Base-by-base conservation (phyloP, 176 grass and related monocot genomes). In the Ensete glaucum region DNA sequence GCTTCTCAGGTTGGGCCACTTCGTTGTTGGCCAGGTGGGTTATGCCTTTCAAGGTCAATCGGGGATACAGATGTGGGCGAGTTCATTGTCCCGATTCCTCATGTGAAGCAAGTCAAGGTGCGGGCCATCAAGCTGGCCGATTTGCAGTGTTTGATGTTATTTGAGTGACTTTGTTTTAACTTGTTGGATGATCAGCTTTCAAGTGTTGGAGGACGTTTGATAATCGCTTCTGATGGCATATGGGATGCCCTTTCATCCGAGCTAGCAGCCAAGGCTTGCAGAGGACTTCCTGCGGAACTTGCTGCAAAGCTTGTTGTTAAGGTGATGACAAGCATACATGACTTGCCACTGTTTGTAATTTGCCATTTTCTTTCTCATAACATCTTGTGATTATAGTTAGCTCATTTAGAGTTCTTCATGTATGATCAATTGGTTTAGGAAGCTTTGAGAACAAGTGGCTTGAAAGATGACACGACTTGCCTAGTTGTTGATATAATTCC, bases 51-150 rank as follows among this genome's bases (percentile, higher is more conserved):
- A 56, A 88, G 95, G 25, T 98, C 95, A 12, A 98, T 98, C 74
- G 95, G 95, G 50, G 95, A 98, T 75, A 93, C 89, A 50, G 95
- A 98, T 53, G 95, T 93, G 0, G 95, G 95, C 56, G 95, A 98
- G 72, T 98, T 91, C 83, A 98, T 98, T 1, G 90, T 98, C 27
- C 90, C 95, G 1, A 87, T 98, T 78, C 90, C 95, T 34, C 88
- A 98, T 87, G 95, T 98, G 21, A 98, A 98, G 78, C 90, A 98
- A 93, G 95, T 98, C 72, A 98, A 98, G 88, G 95, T 98, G 81
- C 85, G 67, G 68, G 64, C 69, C 68, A 64, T 53, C 53, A 1
- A 53, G 59, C 20, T 26, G 64, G 11, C 15, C 53, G 23, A 14
- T 62, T 53, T 64, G 9, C 53, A 0, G 9, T 73, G 19, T 50